A percentile compares a stretch with the other conserved stretches of the same genome.
These are phyloP conservation scores for Mortierella sp. DNA, from an alignment of 371 early-diverging fungal species.

Conservation along the genomic window DNA sequence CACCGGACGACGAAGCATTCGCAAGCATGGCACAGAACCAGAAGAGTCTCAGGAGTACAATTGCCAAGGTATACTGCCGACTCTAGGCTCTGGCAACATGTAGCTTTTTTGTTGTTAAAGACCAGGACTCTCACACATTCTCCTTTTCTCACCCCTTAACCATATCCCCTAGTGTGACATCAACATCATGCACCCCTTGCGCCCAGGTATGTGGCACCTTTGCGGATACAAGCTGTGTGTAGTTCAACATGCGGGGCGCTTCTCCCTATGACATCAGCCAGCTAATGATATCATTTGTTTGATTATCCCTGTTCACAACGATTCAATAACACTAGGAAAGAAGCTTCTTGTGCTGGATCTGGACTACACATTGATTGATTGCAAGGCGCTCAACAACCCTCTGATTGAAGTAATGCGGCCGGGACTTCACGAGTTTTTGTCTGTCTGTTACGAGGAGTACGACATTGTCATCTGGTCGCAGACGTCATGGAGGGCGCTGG, in stretches of 20 bases:
- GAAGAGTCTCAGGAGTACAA: conserved; percentile 56
- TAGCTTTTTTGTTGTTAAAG: not conserved
- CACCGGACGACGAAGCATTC: conserved; percentile 57
- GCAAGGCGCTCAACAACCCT: conserved; percentile 64
- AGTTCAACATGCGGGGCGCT: not conserved
- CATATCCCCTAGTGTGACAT: conserved; percentile 59
- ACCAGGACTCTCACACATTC: not conserved
- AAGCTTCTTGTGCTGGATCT: conserved; percentile 73
- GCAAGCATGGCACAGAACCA: conserved; percentile 54
- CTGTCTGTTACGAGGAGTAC: conserved; percentile 68
- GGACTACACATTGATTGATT: conserved; percentile 76
- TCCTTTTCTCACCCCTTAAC: not conserved
- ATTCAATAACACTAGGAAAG: conserved; percentile 53
- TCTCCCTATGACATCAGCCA: not conserved
- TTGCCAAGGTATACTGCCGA: conserved; percentile 37
- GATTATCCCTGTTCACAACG: not conserved
- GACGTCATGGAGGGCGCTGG: conserved; percentile 71
- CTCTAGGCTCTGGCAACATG: not conserved
- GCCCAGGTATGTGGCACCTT: conserved; percentile 43
- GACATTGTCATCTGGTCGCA: conserved; percentile 79
- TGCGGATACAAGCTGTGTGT: not conserved
- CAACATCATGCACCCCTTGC: conserved; percentile 63
- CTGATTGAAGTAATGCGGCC: conserved; percentile 69
- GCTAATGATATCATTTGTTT: too few relatives aligned
- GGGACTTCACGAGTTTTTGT: conserved; percentile 71